phyloP scores from a whole-genome alignment of 805 yeast species.

The Monosporozyma solicola region DNA sequence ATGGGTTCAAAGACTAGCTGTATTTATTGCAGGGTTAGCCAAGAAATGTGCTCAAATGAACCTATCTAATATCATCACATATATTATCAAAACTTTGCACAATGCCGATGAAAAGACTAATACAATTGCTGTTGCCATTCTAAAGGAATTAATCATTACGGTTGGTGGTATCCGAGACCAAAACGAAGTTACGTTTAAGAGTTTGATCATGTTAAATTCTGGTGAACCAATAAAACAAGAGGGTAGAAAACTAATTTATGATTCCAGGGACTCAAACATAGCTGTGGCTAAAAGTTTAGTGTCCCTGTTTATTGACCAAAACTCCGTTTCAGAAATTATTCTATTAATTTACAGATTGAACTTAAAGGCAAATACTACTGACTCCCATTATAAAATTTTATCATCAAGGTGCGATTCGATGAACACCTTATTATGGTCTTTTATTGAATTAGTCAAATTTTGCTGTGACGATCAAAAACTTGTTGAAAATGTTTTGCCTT shows the following conservation, averaged over 20 bases:
- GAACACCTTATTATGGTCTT: constrained; percentile 55
- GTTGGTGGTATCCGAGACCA: constrained; percentile 76
- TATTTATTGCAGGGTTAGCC: constrained; percentile 68
- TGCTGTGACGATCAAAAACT: constrained; percentile 34
- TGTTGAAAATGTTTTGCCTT: constrained; percentile 31
- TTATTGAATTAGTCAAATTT: constrained; percentile 47
- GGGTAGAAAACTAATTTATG: constrained; percentile 47
- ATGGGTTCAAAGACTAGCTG: constrained; percentile 80
- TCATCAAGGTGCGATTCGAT: constrained; percentile 68
- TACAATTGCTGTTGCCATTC: constrained; percentile 49
- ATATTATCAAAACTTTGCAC: constrained; percentile 55
- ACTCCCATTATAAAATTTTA: constrained; percentile 57
- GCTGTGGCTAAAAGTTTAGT: constrained; percentile 46
- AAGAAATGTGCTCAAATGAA: constrained; percentile 47
- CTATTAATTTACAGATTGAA: constrained; percentile 46
- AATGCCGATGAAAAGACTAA: constrained; percentile 32
- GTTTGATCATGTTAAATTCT: constrained; percentile 56
- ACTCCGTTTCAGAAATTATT: constrained; percentile 53
- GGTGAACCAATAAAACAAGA: constrained; percentile 48
- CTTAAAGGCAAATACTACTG: constrained; percentile 33
- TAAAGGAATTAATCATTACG: constrained; percentile 55
- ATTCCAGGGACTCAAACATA: constrained; percentile 38
- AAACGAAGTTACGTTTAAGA: constrained; percentile 56
- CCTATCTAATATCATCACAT: constrained; percentile 50
- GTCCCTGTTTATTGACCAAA: constrained; percentile 34